Conservation (phyloP, 208 protist genomes). For the Trypanosoma platydactyli region DNA sequence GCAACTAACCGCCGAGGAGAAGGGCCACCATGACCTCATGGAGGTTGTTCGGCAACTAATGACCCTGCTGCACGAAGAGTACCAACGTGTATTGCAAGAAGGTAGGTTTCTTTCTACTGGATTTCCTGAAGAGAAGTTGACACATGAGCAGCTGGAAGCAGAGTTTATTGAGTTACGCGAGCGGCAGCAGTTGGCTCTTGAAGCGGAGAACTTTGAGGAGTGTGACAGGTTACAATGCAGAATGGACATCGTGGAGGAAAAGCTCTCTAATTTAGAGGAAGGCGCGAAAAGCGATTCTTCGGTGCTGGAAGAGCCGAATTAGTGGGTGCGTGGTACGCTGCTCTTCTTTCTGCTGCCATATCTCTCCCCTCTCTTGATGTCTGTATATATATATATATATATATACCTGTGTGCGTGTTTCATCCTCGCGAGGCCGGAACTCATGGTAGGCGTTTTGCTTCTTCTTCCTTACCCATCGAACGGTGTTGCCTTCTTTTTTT, state of each 20-base stretch:
- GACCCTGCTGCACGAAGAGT: constrained; percentile 21
- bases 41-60: constrained; percentile 9
- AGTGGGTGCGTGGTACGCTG: no score
- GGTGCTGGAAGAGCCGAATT: no score
- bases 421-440: background rate
- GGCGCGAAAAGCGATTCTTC: background rate
- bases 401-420: background rate
- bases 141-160: background rate
- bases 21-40: constrained; percentile 5
- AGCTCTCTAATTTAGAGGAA: background rate
- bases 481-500: background rate
- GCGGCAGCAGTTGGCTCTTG: constrained; percentile 1
- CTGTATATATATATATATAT: constrained; percentile 13
- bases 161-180: background rate
- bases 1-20: constrained; percentile 5
- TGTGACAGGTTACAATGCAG: constrained; percentile 15
- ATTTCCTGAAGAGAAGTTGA: background rate
- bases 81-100: background rate
- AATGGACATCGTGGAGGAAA: constrained; percentile 9
- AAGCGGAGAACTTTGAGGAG: constrained; percentile 14
- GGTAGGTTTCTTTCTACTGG: no score
- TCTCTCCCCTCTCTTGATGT: background rate
- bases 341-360: background rate
- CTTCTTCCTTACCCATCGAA: background rate
- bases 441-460: background rate